A percentile compares a stretch with the other conserved stretches of the same genome.
phyloP scores from a whole-genome alignment of 345 rosid species.

The Salix koriyanagi region DNA sequence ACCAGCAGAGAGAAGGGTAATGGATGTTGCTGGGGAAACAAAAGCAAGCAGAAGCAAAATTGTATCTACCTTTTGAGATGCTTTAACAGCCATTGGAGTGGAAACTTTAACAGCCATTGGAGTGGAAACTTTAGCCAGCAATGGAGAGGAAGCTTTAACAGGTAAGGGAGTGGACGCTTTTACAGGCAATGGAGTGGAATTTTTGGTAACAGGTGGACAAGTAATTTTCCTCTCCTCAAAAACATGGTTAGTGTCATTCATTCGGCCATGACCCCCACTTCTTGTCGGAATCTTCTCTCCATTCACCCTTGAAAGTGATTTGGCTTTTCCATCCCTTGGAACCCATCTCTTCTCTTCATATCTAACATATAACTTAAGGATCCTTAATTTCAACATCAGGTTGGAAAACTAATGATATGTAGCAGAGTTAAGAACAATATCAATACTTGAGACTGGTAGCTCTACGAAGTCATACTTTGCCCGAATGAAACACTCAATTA shows the following conservation, averaged over 20 bases:
- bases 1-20: not conserved
- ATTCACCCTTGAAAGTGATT: constrained; percentile 26
- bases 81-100: too few relatives aligned
- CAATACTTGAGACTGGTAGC: constrained; percentile 14
- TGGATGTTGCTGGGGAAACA: not conserved
- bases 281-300: constrained; percentile 24
- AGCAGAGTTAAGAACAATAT: constrained; percentile 12
- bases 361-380: constrained; percentile 32
- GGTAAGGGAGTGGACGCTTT: too few relatives aligned
- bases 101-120: too few relatives aligned
- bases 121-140: too few relatives aligned
- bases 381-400: constrained; percentile 2
- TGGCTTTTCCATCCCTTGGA: constrained; percentile 36
- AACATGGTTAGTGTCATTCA: not conserved
- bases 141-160: too few relatives aligned
- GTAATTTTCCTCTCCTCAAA: not conserved
- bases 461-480: constrained; percentile 61
- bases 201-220: constrained; percentile 8
- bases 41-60: not conserved
- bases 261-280: constrained; percentile 9
- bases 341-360: constrained; percentile 79
- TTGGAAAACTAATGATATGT: constrained; percentile 5
- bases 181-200: constrained; percentile 1
- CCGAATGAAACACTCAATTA: constrained; percentile 70
- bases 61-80: constrained; percentile 29